phyloP scores from a whole-genome alignment of 2,329 filamentous ascomycete genomes.

The Aaosphaeria pasadenensis region DNA sequence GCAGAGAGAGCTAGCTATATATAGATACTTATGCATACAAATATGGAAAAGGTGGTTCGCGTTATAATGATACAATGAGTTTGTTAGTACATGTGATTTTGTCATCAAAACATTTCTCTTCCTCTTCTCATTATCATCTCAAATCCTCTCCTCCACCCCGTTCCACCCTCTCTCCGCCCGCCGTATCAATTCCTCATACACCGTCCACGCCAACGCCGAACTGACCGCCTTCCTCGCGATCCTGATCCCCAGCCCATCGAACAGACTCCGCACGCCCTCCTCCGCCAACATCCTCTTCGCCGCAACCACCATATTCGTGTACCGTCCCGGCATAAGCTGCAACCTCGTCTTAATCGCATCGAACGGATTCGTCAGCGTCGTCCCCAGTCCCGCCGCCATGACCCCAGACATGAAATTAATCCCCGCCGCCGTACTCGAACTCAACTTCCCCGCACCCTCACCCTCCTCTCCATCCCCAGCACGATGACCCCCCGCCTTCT shows the following conservation, averaged over 20 bases:
- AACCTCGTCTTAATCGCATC: conserved; percentile 95
- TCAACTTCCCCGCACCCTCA: conserved; percentile 10
- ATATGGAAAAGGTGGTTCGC: too few relatives aligned
- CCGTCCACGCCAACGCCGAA: conserved; percentile 93
- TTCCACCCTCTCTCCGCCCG: conserved; percentile 56
- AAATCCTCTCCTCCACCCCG: conserved; percentile 21
- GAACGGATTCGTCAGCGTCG: conserved; percentile 90
- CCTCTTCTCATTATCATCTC: too few relatives aligned
- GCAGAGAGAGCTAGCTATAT: too few relatives aligned
- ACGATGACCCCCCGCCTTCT: conserved; percentile 15
- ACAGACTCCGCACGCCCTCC: conserved; percentile 76
- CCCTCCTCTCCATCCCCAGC: conserved; percentile 1
- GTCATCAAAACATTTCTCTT: too few relatives aligned
- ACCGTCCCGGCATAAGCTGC: conserved; percentile 80
- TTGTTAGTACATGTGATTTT: too few relatives aligned
- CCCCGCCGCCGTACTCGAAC: conserved; percentile 50
- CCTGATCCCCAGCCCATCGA: conserved; percentile 79
- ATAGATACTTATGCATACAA: too few relatives aligned
- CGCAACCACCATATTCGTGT: conserved; percentile 79
- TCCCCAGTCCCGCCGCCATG: conserved; percentile 77
- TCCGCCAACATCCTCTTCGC: conserved; percentile 74
- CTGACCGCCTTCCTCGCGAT: conserved; percentile 91
- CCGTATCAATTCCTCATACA: conserved; percentile 90
- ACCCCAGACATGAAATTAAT: conserved; percentile 87
- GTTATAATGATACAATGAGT: too few relatives aligned